A percentile compares a stretch with the other conserved stretches of the same genome.
Conservation (phyloP, 2,329 filamentous ascomycete species). For the Cadophora luteo-olivacea region DNA sequence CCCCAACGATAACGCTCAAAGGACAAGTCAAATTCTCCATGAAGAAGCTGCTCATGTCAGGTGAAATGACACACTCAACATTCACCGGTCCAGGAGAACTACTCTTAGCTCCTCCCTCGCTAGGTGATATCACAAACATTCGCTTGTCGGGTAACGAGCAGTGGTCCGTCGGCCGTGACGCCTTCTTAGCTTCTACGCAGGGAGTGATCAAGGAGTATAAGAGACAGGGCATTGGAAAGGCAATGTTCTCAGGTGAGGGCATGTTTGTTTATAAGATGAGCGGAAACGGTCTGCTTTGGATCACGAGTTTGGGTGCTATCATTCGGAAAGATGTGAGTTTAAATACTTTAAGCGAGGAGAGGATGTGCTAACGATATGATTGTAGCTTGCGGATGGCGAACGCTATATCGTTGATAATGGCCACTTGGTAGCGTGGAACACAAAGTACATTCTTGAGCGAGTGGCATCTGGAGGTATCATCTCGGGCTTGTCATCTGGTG, state of each 20-base stretch:
- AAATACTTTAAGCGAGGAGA: background rate
- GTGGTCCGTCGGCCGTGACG: constrained; percentile 88
- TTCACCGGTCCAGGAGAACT: constrained; percentile 93
- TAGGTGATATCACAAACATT: constrained; percentile 87
- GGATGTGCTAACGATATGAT: constrained; percentile 26
- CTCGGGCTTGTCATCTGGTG: constrained; percentile 80
- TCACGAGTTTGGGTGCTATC: constrained; percentile 93
- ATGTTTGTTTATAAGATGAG: constrained; percentile 88
- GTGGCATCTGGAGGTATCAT: constrained; percentile 91
- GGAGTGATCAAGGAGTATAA: constrained; percentile 90
- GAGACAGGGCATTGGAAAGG: constrained; percentile 84
- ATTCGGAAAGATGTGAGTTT: constrained; percentile 86
- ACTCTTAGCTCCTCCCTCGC: constrained; percentile 76
- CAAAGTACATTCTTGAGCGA: constrained; percentile 89
- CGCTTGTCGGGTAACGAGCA: constrained; percentile 73
- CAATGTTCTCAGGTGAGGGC: constrained; percentile 92
- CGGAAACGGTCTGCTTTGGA: constrained; percentile 83
- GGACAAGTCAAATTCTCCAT: constrained; percentile 84
- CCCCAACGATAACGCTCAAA: constrained; percentile 81
- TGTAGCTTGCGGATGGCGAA: constrained; percentile 68
- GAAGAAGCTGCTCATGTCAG: constrained; percentile 88
- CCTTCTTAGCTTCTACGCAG: constrained; percentile 84
- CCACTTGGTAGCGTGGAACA: constrained; percentile 96
- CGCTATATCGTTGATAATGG: constrained; percentile 93
- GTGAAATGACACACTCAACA: constrained; percentile 78